Conservation (phyloP, 2,329 filamentous ascomycete species). For the Penicillium sp. region DNA sequence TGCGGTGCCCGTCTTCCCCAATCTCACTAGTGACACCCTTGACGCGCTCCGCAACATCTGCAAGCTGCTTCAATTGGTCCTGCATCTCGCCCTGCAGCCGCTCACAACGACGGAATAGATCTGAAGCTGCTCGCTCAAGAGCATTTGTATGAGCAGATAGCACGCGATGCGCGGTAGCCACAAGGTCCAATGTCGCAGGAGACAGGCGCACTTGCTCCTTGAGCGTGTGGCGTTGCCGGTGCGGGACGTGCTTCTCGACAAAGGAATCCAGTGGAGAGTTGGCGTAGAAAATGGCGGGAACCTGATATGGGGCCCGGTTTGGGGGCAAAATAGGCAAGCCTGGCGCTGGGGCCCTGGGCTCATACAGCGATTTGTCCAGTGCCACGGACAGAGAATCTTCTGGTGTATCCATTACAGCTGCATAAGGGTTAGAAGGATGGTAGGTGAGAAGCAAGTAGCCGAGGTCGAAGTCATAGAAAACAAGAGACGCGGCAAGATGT, state of each 20-base stretch:
- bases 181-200: slow-evolving; percentile 48
- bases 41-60: slow-evolving; percentile 46
- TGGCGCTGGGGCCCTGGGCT: slow-evolving; percentile 21
- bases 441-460: slow-evolving; percentile 58
- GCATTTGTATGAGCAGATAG: slow-evolving; percentile 47
- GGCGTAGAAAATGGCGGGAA: slow-evolving; percentile 42
- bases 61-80: slow-evolving; percentile 47
- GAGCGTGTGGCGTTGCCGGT: slow-evolving; percentile 43
- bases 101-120: slow-evolving; percentile 54
- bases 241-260: slow-evolving; percentile 43
- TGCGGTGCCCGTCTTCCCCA: slow-evolving; percentile 36
- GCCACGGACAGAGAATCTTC: slow-evolving; percentile 31
- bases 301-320: slow-evolving; percentile 43
- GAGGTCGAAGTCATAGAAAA: slow-evolving; percentile 56
- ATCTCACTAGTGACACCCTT: slow-evolving; percentile 42
- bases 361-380: slow-evolving; percentile 26
- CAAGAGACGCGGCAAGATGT: slow-evolving; percentile 49
- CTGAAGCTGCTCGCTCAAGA: slow-evolving; percentile 48
- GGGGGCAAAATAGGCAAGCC: slow-evolving; percentile 31
- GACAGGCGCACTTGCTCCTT: slow-evolving; percentile 49
- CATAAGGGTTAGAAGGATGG: slow-evolving; percentile 49
- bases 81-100: slow-evolving; percentile 47
- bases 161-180: slow-evolving; percentile 48
- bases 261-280: slow-evolving; percentile 41
- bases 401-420: slow-evolving; percentile 52